Evolutionary conservation across 495 filamentous ascomycete genomes (phyloP), one percentile per base, ranked within the genome.

Genomic region (Podospora pseudopauciseta): DNA sequence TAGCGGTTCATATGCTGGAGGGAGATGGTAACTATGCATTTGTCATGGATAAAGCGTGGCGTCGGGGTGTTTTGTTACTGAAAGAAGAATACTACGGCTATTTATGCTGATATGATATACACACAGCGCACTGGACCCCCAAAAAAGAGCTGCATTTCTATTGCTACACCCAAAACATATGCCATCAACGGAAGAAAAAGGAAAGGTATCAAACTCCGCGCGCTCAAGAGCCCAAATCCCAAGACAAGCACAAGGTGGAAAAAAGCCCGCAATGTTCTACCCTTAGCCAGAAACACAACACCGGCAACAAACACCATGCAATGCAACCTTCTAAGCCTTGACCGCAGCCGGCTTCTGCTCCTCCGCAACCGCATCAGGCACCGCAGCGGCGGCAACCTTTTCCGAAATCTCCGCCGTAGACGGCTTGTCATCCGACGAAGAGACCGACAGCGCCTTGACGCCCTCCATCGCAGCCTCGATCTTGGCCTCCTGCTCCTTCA

Each of bases 361-460:
- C 55, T 49, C 39, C 39, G 39, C 15, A 11, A 13, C 55, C 55
- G 23, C 55, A 20, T 58, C 55, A 58, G n/a, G n/a, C n/a, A 18
- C 55, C 55, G 18, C n/a, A 58, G 20, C 61, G 49, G 61, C 61
- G 11, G 61, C 61, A 39, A 32, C 20, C 44, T 63, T 63, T 49
- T 60, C 72, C 54, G 71, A 71, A 6, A 64, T 55, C 15, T 67
- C 67, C 32, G 64, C 68, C 4, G 57, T 62, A 4, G 61, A 53
- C 4, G 67, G 23, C 3, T 39, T 28, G 18, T 55, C 34, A 28
- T 11, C 55, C n/a, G 60, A 66, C 2, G 61, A 65, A 7, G 72
- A 23, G 19, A 74, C 56, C 6, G 64, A 39, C 20, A 67, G 59
- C 58, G 44, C 53, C 54, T 60, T 67, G 2, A 66, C 69, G 13